Conservation (phyloP, 306 rosid genomes). For the Rosa lucieae region DNA sequence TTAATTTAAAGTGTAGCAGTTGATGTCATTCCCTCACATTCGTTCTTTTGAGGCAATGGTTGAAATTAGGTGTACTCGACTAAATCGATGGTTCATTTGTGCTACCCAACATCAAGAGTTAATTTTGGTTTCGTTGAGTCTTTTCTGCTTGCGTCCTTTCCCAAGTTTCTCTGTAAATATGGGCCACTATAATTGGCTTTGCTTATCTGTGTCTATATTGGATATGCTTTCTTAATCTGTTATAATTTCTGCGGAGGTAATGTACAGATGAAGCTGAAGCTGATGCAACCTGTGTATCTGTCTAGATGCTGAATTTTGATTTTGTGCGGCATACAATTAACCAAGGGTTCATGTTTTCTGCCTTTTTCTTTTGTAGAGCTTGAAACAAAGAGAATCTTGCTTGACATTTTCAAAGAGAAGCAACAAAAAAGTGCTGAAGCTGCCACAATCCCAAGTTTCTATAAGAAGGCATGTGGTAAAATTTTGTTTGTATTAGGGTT, state of each 20-base stretch:
- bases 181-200: background rate
- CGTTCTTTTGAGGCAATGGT: background rate
- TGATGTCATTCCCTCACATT: background rate
- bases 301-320: slow-evolving; percentile 1
- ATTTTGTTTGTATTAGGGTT: slow-evolving; percentile 1
- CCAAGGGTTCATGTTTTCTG: background rate
- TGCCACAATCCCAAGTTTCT: slow-evolving; percentile 92
- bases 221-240: background rate
- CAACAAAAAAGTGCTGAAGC: slow-evolving; percentile 93
- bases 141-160: background rate
- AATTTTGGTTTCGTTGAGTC: background rate
- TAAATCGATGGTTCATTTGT: background rate
- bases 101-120: background rate
- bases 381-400: slow-evolving; percentile 95
- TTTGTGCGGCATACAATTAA: background rate
- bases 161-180: background rate
- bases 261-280: background rate
- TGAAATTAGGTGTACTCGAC: background rate
- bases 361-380: slow-evolving; percentile 60
- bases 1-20: background rate
- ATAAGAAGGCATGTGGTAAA: slow-evolving; percentile 74
- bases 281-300: background rate
- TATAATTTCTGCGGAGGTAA: background rate
- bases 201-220: background rate
- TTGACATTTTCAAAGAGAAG: slow-evolving; percentile 96